These are phyloP conservation scores for Sphaerulina vaccinii DNA, from an alignment of 2,329 filamentous ascomycete genomes.

Conservation along the genomic window DNA sequence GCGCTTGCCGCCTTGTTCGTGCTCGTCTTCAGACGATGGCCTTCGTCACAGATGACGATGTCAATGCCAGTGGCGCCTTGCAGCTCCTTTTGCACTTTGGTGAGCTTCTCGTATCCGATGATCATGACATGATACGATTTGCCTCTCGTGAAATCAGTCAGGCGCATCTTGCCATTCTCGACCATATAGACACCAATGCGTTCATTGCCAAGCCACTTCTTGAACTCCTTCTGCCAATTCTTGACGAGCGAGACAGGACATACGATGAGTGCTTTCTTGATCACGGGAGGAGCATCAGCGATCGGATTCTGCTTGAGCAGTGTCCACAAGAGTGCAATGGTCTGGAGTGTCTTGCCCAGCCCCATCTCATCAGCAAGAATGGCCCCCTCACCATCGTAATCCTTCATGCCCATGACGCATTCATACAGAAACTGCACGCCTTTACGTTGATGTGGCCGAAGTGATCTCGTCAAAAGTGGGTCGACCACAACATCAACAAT, in stretches of 20 bases:
- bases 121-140: constrained; percentile 70
- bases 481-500: constrained; percentile 73
- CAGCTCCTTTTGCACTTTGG: constrained; percentile 64
- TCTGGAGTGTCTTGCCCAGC: constrained; percentile 70
- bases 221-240: constrained; percentile 72
- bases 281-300: constrained; percentile 57
- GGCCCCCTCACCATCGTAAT: constrained; percentile 65
- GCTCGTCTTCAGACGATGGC: constrained; percentile 65
- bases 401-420: constrained; percentile 71
- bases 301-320: constrained; percentile 70
- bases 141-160: constrained; percentile 68
- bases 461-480: constrained; percentile 60
- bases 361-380: constrained; percentile 77
- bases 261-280: constrained; percentile 70
- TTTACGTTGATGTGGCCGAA: constrained; percentile 67
- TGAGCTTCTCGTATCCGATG: constrained; percentile 69
- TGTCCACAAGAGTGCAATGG: constrained; percentile 70
- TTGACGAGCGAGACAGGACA: constrained; percentile 70
- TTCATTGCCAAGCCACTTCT: constrained; percentile 71
- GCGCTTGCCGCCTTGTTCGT: constrained; percentile 67
- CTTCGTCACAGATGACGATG: constrained; percentile 69
- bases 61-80: constrained; percentile 64
- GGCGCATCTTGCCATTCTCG: constrained; percentile 55
- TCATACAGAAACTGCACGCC: constrained; percentile 72
- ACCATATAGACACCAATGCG: constrained; percentile 67